Evolutionary conservation across 2,329 filamentous ascomycete species (phyloP).

Genomic region (Cladorrhinum sp.): DNA sequence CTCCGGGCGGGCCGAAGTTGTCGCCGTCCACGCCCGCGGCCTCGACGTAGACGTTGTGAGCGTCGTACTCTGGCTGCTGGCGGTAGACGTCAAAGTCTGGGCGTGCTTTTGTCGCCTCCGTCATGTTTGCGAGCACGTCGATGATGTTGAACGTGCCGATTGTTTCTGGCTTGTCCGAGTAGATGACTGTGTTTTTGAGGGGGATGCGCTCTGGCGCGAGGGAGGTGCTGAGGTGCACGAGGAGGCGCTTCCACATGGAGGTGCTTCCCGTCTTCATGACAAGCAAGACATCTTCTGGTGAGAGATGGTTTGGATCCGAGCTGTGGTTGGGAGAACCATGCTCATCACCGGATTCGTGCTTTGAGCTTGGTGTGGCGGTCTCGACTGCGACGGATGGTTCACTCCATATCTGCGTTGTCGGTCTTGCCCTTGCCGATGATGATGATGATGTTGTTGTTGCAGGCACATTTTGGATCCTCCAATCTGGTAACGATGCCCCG

Average conservation of each 20-base stretch:
- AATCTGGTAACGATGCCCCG: background rate
- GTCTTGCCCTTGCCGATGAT: background rate
- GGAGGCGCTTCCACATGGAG: constrained; percentile 18
- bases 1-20: constrained; percentile 16
- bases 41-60: constrained; percentile 16
- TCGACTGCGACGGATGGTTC: background rate
- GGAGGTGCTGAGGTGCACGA: constrained; percentile 14
- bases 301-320: background rate
- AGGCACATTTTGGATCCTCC: background rate
- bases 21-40: constrained; percentile 15
- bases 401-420: background rate
- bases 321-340: background rate
- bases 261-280: constrained; percentile 19
- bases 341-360: background rate
- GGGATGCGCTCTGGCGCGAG: constrained; percentile 14
- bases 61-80: constrained; percentile 13
- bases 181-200: constrained; percentile 8
- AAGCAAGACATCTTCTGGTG: constrained; percentile 11
- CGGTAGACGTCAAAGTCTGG: constrained; percentile 17
- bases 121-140: constrained; percentile 15
- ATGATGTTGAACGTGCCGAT: constrained; percentile 14
- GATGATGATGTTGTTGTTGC: background rate
- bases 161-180: constrained; percentile 10
- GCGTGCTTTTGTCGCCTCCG: background rate
- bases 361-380: background rate